Base-by-base conservation (phyloP, 2,329 filamentous ascomycete genomes). In the Cercospora citrullina region DNA sequence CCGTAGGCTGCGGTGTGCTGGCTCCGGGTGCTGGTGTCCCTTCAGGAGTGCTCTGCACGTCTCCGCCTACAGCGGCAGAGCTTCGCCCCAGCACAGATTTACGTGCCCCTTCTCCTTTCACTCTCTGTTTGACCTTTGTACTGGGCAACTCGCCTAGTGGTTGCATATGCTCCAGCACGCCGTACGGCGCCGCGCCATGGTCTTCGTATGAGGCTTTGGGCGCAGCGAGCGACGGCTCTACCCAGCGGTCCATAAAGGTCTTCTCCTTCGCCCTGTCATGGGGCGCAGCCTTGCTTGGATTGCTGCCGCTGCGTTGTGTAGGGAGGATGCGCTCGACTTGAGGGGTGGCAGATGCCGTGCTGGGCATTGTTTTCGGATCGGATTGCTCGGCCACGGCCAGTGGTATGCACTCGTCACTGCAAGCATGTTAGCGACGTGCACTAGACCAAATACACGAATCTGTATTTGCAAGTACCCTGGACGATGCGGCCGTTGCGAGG, bases 151-250 rank as follows among this genome's bases (percentile, higher is more conserved):
- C 86, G 48, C 93, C 93, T 65, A 97, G 82, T 28, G 93, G 90
- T 63, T 89, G 89, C 93, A 96, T 96, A 75, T 90, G 90, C 79
- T 92, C 90, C 67, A 96, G 83, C 18, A 96, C 91, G 71, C 91
- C 91, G 60, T 75, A 87, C 60, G 90, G 85, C 75, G 90, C 84
- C 73, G 95, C 85, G 55, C 91, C 91, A 77, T 87, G 84, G 73
- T 96, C 92, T 82, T 92, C 88, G 77, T 90, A 96, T 77, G 91
- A 94, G 10, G 93, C 84, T 58, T 82, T 82, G 42, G 70, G 69
- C 58, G 84, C 83, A 67, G 85, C 83, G 58, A 86, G 75, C 42
- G 83, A 79, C 60, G 88, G 88, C 78, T 90, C 88, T 48, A 83
- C 78, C 87, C 77, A 79, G 53, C 72, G 68, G 66, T 76, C 75